Evolutionary conservation across 805 yeast genomes (phyloP).

Genomic region (Ogataea nakhonphanomensis): DNA sequence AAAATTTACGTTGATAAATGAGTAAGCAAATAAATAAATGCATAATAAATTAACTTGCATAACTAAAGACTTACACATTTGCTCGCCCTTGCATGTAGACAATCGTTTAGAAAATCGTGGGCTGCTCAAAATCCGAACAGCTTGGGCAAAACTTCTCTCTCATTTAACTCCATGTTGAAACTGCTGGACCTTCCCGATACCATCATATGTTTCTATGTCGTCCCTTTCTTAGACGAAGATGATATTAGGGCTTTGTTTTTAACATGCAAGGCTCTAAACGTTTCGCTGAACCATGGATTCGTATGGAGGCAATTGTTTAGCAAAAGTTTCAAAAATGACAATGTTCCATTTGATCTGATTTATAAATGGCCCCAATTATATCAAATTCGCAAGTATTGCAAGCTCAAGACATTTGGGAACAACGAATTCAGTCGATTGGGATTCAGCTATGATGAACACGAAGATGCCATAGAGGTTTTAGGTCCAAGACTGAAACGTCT

Average conservation of each 20-base stretch:
- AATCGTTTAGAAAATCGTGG: too few species aligned
- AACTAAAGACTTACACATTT: too few species aligned
- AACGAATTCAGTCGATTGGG: slow-evolving; percentile 46
- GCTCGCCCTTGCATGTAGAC: too few species aligned
- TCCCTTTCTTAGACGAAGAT: slow-evolving; percentile 31
- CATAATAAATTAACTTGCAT: too few species aligned
- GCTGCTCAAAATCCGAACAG: too few species aligned
- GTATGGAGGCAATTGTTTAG: slow-evolving; percentile 44
- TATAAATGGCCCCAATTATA: slow-evolving; percentile 52
- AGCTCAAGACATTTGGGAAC: slow-evolving; percentile 51
- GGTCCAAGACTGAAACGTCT: slow-evolving; percentile 11
- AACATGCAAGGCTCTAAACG: slow-evolving; percentile 38
- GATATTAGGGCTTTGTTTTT: slow-evolving; percentile 41
- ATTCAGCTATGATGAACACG: slow-evolving; percentile 5
- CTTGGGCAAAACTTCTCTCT: too few species aligned
- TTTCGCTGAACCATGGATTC: slow-evolving; percentile 35
- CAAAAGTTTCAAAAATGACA: slow-evolving; percentile 43
- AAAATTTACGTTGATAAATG: neutral
- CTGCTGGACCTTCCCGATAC: slow-evolving; percentile 39
- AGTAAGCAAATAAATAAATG: too few species aligned
- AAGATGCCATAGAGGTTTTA: slow-evolving; percentile 19
- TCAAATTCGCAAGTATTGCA: slow-evolving; percentile 36
- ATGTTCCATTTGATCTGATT: slow-evolving; percentile 38
- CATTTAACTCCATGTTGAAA: neutral
- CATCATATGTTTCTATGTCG: slow-evolving; percentile 36